These are phyloP conservation scores for Neonectria sp. DNA, from an alignment of 2,329 filamentous ascomycete genomes.

Conservation along the genomic window DNA sequence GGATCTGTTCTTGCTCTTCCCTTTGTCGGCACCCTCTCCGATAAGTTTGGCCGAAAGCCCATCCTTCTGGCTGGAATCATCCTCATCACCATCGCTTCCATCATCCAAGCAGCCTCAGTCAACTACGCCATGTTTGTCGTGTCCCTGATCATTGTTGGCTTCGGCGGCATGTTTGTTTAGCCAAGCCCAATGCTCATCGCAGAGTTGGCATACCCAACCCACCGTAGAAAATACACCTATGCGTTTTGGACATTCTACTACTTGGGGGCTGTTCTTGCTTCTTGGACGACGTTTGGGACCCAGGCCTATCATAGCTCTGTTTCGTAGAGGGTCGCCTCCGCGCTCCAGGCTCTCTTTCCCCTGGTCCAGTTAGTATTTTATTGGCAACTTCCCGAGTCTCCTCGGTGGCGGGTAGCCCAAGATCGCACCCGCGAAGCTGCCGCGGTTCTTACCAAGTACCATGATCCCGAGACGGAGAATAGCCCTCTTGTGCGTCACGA, in stretches of 20 bases:
- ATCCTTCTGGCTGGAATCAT: conserved; percentile 53
- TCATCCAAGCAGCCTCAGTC: conserved; percentile 54
- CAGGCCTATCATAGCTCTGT: conserved; percentile 36
- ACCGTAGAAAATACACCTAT: conserved; percentile 52
- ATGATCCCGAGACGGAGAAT: conserved; percentile 56
- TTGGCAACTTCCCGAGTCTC: conserved; percentile 64
- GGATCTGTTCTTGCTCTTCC: conserved; percentile 54
- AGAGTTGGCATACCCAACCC: conserved; percentile 53
- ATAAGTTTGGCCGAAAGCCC: conserved; percentile 56
- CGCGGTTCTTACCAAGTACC: conserved; percentile 60
- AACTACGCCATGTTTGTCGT: conserved; percentile 55
- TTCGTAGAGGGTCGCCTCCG: conserved; percentile 52
- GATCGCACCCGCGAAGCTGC: conserved; percentile 66
- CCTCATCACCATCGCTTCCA: conserved; percentile 53
- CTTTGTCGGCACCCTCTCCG: conserved; percentile 53
- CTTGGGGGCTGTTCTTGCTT: conserved; percentile 55
- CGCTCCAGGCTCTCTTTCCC: conserved; percentile 54
- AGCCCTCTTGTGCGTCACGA: conserved; percentile 57
- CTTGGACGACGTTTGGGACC: conserved; percentile 57
- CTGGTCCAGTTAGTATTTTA: conserved; percentile 52
- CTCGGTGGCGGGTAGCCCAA: conserved; percentile 63
- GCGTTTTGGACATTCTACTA: conserved; percentile 56
- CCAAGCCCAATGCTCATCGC: conserved; percentile 52
- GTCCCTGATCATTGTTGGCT: conserved; percentile 52
- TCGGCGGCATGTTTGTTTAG: conserved; percentile 49